These are phyloP conservation scores for Lithospermum erythrorhizon DNA, from an alignment of 257 asterid genomes.

Conservation along the genomic window DNA sequence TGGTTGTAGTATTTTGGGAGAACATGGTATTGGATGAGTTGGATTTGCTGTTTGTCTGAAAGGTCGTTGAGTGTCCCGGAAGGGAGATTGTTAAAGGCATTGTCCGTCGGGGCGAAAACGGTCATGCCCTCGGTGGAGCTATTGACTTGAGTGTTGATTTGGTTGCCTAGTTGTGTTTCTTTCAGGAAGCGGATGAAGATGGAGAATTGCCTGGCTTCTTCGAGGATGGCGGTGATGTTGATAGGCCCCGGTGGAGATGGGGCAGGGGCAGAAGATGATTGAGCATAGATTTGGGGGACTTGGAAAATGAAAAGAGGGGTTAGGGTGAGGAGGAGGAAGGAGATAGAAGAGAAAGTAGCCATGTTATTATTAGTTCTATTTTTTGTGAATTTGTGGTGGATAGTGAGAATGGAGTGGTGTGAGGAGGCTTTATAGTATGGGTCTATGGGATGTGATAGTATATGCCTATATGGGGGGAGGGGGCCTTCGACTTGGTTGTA, in stretches of 20 bases:
- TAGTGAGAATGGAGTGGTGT: neutral
- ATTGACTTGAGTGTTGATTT: constrained; percentile 72
- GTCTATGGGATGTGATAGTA: neutral
- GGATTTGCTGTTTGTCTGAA: constrained; percentile 48
- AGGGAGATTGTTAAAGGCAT: constrained; percentile 71
- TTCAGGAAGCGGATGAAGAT: constrained; percentile 47
- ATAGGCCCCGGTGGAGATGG: constrained; percentile 61
- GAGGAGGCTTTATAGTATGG: neutral
- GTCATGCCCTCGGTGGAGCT: constrained; percentile 69
- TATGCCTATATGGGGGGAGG: neutral
- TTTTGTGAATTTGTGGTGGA: neutral
- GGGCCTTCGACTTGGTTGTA: no score
- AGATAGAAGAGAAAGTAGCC: neutral
- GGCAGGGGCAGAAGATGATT: constrained; percentile 41
- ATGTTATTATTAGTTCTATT: neutral
- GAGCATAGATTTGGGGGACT: constrained; percentile 19
- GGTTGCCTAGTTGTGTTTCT: constrained; percentile 41
- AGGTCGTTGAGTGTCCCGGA: constrained; percentile 68
- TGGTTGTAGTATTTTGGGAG: constrained; percentile 57
- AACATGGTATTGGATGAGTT: constrained; percentile 52
- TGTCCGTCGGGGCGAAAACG: constrained; percentile 74
- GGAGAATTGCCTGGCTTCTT: constrained; percentile 40
- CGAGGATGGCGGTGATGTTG: constrained; percentile 52
- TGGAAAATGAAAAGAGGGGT: constrained; percentile 15
- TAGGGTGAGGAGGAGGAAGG: constrained; percentile 23